A percentile compares a stretch with the other conserved stretches of the same genome.
Conservation (phyloP, 805 yeast species). For the Starmera quercuum region DNA sequence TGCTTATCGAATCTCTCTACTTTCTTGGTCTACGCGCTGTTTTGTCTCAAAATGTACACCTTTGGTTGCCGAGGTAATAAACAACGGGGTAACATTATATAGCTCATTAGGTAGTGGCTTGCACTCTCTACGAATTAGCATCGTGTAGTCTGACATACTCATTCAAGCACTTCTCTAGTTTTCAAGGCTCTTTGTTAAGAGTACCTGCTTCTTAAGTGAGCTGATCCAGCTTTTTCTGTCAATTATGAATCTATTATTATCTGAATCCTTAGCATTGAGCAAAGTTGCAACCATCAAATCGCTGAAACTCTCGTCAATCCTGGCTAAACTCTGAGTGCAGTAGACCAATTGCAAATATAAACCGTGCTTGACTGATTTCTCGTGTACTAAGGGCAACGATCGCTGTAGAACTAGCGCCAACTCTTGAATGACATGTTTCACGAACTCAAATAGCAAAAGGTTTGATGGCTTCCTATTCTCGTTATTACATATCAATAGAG, state of each 20-base stretch:
- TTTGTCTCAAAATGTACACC: no score
- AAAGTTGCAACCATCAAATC: conserved; percentile 36
- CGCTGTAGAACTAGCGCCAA: conserved; percentile 23
- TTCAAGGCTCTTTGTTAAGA: conserved; percentile 19
- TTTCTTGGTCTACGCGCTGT: no score
- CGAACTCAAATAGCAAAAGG: conserved; percentile 29
- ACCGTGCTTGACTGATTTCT: conserved; percentile 45
- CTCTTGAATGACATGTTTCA: conserved; percentile 24
- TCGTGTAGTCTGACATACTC: no score
- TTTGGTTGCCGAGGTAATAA: no score
- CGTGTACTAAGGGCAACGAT: conserved; percentile 27
- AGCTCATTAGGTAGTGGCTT: no score
- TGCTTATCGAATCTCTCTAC: no score
- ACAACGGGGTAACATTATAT: no score
- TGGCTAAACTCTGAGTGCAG: conserved; percentile 78
- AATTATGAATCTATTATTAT: conserved; percentile 11
- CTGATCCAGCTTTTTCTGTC: conserved; percentile 34
- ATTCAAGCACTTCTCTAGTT: no score
- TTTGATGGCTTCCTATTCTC: conserved; percentile 11
- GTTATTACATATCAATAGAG: neutral
- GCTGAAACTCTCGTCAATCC: conserved; percentile 68
- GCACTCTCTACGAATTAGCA: no score
- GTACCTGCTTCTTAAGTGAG: conserved; percentile 37
- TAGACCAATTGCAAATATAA: conserved; percentile 77
- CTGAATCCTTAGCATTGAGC: conserved; percentile 9